phyloP scores from a whole-genome alignment of 2,329 filamentous ascomycete genomes.

The Diaporthe citri region DNA sequence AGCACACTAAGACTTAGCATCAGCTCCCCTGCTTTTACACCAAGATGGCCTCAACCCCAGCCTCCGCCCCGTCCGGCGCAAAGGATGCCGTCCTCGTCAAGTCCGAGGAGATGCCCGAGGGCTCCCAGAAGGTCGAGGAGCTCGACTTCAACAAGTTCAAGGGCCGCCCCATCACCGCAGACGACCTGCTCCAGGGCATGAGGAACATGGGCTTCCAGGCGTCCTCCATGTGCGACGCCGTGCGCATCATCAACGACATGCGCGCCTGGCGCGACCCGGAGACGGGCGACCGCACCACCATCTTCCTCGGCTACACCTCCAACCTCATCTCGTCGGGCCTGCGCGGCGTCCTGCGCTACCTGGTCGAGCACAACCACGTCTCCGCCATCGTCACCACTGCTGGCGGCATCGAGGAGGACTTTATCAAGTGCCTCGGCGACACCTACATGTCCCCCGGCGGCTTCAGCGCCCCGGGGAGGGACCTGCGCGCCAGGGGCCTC shows the following conservation, averaged over 20 bases:
- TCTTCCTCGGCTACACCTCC: slow-evolving; percentile 97
- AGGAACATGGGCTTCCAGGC: slow-evolving; percentile 83
- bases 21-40: not conserved
- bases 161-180: slow-evolving; percentile 81
- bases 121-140: slow-evolving; percentile 85
- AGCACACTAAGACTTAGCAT: not conserved
- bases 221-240: slow-evolving; percentile 83
- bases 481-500: slow-evolving; percentile 85
- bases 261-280: slow-evolving; percentile 85
- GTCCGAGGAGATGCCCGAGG: slow-evolving; percentile 84
- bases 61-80: slow-evolving; percentile 68
- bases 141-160: slow-evolving; percentile 91
- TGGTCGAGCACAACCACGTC: slow-evolving; percentile 93
- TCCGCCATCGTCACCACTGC: slow-evolving; percentile 95
- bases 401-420: slow-evolving; percentile 95
- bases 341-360: slow-evolving; percentile 89
- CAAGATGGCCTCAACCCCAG: slow-evolving; percentile 52
- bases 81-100: slow-evolving; percentile 87
- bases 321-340: slow-evolving; percentile 98
- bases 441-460: slow-evolving; percentile 84
- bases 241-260: slow-evolving; percentile 96
- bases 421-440: slow-evolving; percentile 96
- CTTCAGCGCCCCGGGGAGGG: slow-evolving; percentile 82
- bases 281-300: slow-evolving; percentile 84
- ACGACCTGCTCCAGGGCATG: slow-evolving; percentile 87